phyloP scores from a whole-genome alignment of 2,329 filamentous ascomycete genomes.

The Fusarium sp. region DNA sequence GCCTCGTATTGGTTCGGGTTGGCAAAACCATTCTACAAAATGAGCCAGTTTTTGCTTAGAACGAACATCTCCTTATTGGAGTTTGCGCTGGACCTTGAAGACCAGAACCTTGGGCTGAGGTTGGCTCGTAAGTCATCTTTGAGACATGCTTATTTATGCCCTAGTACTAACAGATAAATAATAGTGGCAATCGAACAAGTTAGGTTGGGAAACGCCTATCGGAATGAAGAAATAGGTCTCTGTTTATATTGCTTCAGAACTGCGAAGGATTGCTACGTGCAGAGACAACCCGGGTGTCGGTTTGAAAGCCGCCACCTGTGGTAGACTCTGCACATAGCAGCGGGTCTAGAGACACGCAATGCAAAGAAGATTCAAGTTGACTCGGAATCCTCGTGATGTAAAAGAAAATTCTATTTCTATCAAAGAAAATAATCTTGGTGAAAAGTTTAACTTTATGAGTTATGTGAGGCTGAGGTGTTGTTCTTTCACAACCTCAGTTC shows the following conservation, averaged over 20 bases:
- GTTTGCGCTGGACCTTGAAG: not conserved
- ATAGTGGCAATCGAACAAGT: not conserved
- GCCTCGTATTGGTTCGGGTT: not conserved
- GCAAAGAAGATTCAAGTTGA: too few relatives aligned
- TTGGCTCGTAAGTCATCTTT: not conserved
- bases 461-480: too few relatives aligned
- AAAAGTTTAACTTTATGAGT: too few relatives aligned
- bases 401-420: too few relatives aligned
- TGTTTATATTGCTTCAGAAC: not conserved
- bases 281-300: not conserved
- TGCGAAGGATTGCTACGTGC: not conserved
- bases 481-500: too few relatives aligned
- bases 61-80: not conserved
- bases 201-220: not conserved
- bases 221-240: not conserved
- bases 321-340: not conserved
- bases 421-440: too few relatives aligned
- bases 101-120: not conserved
- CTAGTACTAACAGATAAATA: not conserved
- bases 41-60: not conserved
- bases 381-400: too few relatives aligned
- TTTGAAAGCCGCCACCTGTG: not conserved
- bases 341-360: too few relatives aligned
- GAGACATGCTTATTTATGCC: not conserved
- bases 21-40: not conserved